Percentiles rank a stretch among this genome's conserved stretches.
Evolutionary conservation across 1,139 yeast genomes (phyloP).

Genomic region (Candida sojae): DNA sequence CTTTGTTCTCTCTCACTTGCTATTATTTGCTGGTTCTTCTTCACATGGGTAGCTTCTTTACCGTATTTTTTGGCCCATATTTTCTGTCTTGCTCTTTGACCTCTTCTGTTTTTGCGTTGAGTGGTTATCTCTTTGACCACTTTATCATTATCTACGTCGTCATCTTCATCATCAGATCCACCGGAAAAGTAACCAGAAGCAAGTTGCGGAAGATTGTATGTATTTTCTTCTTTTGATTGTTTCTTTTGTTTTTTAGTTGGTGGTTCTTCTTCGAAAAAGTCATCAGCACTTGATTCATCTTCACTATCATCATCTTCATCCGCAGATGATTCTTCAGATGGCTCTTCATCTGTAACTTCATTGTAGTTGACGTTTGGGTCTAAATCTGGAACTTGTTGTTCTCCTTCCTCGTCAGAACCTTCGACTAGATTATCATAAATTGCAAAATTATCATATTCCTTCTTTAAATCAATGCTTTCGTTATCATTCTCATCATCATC

Average conservation of each 20-base stretch:
- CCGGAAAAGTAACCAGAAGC: constrained; percentile 83
- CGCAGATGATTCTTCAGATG: constrained; percentile 32
- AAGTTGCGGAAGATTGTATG: constrained; percentile 63
- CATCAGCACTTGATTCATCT: constrained; percentile 29
- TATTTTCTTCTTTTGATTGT: constrained; percentile 15
- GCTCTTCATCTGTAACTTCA: constrained; percentile 65
- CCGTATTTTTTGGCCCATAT: constrained; percentile 96
- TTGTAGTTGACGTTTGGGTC: constrained; percentile 54
- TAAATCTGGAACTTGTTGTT: constrained; percentile 30
- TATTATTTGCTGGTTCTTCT: constrained; percentile 56
- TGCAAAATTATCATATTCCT: constrained; percentile 32
- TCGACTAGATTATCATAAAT: constrained; percentile 56
- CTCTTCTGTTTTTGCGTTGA: constrained; percentile 83
- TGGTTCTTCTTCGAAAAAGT: constrained; percentile 35
- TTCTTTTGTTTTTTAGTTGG: constrained; percentile 12
- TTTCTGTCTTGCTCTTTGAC: constrained; percentile 95
- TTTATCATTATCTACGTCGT: constrained; percentile 56
- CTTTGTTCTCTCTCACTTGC: constrained; percentile 58
- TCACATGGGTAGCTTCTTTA: constrained; percentile 75
- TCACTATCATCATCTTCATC: constrained; percentile 18
- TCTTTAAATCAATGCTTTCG: constrained; percentile 20
- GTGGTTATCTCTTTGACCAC: constrained; percentile 56
- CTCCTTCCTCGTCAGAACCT: constrained; percentile 55
- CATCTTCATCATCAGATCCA: constrained; percentile 61
- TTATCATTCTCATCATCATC: constrained; percentile 16